These are phyloP conservation scores for Begonia fuchsioides DNA, from an alignment of 306 rosid genomes.

Conservation along the genomic window DNA sequence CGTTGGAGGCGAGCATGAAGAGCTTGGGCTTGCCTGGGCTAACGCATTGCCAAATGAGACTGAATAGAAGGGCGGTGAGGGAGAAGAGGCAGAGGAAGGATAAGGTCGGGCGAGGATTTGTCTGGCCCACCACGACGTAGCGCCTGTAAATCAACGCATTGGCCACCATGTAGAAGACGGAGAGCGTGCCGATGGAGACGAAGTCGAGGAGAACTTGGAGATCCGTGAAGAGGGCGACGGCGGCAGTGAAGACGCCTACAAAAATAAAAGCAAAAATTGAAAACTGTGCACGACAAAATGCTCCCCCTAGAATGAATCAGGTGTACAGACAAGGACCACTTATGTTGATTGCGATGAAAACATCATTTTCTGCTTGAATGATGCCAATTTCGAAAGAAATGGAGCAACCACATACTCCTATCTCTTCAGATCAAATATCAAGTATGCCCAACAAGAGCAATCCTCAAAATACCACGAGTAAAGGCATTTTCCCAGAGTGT, in stretches of 20 bases:
- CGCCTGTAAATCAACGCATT: conserved; percentile 70
- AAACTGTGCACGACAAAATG: too few species aligned
- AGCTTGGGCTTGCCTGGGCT: conserved; percentile 51
- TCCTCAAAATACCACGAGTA: too few species aligned
- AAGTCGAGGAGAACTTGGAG: conserved; percentile 54
- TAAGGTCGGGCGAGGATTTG: conserved; percentile 26
- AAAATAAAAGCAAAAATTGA: too few species aligned
- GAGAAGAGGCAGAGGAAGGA: conserved; percentile 35
- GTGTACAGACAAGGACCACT: too few species aligned
- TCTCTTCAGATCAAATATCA: too few species aligned
- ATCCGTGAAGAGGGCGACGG: conserved; percentile 72
- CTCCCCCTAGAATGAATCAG: too few species aligned
- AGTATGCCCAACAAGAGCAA: too few species aligned
- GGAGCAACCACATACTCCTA: too few species aligned
- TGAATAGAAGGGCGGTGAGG: conserved; percentile 54
- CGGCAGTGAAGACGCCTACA: conserved; percentile 76
- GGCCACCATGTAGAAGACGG: conserved; percentile 89
- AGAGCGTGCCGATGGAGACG: conserved; percentile 60
- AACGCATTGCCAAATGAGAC: conserved; percentile 48
- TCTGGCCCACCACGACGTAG: conserved; percentile 17
- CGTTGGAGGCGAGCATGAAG: conserved; percentile 30
- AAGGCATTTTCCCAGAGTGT: too few species aligned
- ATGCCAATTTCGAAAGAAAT: too few species aligned
- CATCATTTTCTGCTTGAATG: too few species aligned
- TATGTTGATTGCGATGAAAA: too few species aligned